These are phyloP conservation scores for Diacronema lutheri DNA, from an alignment of 78 protist genomes.

Conservation along the genomic window DNA sequence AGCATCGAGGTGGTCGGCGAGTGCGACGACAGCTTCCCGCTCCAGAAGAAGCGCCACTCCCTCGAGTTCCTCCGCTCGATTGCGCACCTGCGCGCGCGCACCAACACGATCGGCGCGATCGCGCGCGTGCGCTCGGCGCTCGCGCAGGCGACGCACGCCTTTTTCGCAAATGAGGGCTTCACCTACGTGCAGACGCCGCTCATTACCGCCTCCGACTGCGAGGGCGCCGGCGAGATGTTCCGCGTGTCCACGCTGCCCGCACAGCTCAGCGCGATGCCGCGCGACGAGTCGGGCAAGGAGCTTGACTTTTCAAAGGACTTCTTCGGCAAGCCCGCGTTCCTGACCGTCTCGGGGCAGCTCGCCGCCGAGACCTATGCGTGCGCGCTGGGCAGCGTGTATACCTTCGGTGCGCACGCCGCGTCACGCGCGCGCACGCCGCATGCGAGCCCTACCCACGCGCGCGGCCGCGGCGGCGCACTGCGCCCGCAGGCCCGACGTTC, in stretches of 20 bases:
- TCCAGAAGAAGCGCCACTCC: conserved; percentile 80
- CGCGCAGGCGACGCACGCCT: conserved; percentile 37
- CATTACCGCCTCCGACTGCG: conserved; percentile 81
- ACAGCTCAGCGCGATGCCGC: background rate
- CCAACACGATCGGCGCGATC: conserved; percentile 45
- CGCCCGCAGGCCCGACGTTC: conserved; percentile 87
- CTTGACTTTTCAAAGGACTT: conserved; percentile 10
- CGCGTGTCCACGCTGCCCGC: conserved; percentile 40
- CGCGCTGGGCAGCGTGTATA: conserved; percentile 67
- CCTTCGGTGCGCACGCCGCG: conserved; percentile 53
- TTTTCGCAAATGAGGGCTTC: conserved; percentile 28
- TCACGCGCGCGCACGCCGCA: background rate
- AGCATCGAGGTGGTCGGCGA: conserved; percentile 26
- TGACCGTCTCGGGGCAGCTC: conserved; percentile 81
- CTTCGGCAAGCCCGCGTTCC: conserved; percentile 49
- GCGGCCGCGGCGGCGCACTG: no score
- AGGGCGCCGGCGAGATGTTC: conserved; percentile 90
- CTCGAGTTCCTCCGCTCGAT: conserved; percentile 80
- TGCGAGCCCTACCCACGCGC: background rate
- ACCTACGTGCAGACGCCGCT: conserved; percentile 76
- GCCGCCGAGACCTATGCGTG: conserved; percentile 52
- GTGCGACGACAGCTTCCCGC: conserved; percentile 59
- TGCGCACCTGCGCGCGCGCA: conserved; percentile 79
- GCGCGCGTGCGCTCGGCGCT: conserved; percentile 48
- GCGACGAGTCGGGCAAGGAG: background rate